Conservation (phyloP, 2,329 filamentous ascomycete genomes). For the Trichoderma lentiforme region DNA sequence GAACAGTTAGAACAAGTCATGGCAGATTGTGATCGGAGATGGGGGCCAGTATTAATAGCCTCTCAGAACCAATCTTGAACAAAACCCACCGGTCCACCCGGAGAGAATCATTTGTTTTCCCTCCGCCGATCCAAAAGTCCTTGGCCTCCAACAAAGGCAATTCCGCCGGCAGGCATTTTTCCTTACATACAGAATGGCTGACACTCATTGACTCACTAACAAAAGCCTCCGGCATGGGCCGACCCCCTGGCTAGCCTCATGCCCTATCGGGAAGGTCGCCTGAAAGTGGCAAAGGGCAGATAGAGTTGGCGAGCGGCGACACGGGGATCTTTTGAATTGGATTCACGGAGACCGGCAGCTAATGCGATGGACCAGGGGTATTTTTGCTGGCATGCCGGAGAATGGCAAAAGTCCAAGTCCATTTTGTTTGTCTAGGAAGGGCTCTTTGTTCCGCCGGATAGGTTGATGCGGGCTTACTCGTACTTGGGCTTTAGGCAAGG, state of each 20-base stretch:
- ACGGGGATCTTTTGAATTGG: constrained; percentile 10
- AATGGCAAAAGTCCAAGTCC: background rate
- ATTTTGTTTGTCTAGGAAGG: background rate
- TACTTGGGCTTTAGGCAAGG: background rate
- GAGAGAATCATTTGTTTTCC: background rate
- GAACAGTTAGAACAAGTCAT: background rate
- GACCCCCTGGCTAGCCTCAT: background rate
- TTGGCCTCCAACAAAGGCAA: background rate
- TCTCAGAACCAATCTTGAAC: background rate
- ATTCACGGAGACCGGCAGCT: background rate
- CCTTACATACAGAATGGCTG: background rate
- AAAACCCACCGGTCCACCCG: background rate
- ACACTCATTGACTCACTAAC: background rate
- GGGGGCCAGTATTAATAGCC: background rate
- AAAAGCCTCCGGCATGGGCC: background rate
- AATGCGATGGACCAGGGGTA: background rate
- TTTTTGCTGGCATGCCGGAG: background rate
- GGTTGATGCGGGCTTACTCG: background rate
- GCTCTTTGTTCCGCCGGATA: background rate
- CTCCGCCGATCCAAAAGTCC: background rate
- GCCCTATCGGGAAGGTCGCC: constrained; percentile 11
- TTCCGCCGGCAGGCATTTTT: background rate
- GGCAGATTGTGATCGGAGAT: background rate
- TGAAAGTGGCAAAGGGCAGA: background rate
- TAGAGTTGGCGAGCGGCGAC: background rate